Conservation (phyloP, 2,329 filamentous ascomycete species). For the Fonsecaea monophora region DNA sequence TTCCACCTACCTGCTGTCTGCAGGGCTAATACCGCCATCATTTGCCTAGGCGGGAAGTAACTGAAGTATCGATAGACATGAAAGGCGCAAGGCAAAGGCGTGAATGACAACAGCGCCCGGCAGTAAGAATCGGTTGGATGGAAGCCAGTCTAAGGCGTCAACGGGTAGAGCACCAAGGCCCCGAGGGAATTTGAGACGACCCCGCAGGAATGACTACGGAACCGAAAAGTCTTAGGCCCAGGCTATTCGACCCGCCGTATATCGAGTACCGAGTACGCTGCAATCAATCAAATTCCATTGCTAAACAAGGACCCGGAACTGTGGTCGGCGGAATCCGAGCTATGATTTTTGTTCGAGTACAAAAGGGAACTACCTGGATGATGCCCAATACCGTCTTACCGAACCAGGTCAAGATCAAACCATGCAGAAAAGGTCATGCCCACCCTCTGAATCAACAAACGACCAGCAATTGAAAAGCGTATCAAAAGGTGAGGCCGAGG, state of each 20-base stretch:
- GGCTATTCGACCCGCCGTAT: not conserved
- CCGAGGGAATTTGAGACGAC: not conserved
- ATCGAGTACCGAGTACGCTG: not conserved
- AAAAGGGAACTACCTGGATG: constrained; percentile 2
- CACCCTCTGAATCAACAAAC: not conserved
- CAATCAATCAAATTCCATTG: constrained; percentile 16
- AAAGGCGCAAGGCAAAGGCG: not conserved
- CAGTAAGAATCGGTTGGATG: constrained; percentile 16
- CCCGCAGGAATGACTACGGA: not conserved
- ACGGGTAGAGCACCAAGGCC: not conserved
- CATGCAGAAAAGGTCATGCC: not conserved
- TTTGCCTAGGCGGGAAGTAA: not conserved
- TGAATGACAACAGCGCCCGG: constrained; percentile 5
- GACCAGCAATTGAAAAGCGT: not conserved
- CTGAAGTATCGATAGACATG: not conserved
- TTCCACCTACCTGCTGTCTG: not conserved
- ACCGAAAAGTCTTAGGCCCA: not conserved
- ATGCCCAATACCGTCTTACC: not conserved
- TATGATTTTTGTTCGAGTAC: not conserved
- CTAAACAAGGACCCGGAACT: not conserved
- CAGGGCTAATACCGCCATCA: not conserved
- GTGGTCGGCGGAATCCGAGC: not conserved
- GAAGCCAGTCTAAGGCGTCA: not conserved
- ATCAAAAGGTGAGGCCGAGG: constrained; percentile 30
- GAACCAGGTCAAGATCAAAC: not conserved